These are phyloP conservation scores for Fimicolochytrium jonesii DNA, from an alignment of 192 early-diverging fungal species.

Conservation along the genomic window DNA sequence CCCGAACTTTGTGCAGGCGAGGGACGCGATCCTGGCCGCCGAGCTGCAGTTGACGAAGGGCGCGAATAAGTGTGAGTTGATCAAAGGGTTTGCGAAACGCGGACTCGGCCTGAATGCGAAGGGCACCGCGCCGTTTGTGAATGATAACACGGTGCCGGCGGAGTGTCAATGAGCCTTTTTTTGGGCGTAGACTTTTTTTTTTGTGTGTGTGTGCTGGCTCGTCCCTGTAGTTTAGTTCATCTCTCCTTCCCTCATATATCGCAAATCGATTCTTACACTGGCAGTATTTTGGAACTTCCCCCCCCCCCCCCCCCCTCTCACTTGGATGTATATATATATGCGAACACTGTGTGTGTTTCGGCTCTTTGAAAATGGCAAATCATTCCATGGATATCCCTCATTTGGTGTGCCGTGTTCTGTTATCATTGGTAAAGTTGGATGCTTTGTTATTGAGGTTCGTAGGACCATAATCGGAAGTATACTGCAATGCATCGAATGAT, in stretches of 20 bases:
- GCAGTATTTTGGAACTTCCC: no score
- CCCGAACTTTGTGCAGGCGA: constrained; percentile 57
- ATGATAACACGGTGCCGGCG: constrained; percentile 19
- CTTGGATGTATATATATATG: no score
- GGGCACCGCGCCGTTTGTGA: constrained; percentile 13
- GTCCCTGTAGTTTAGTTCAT: neutral
- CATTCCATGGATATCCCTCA: no score
- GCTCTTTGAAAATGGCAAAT: no score
- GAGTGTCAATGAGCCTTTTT: neutral
- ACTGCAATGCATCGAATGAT: no score
- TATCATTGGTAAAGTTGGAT: no score
- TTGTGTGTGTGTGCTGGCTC: neutral
- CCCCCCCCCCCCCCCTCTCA: no score
- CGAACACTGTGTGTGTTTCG: no score
- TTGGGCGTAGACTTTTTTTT: neutral
- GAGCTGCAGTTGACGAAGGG: constrained; percentile 47
- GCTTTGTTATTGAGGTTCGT: no score
- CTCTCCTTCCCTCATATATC: neutral
- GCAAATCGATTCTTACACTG: no score
- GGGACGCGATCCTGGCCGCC: constrained; percentile 59
- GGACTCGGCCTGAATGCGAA: constrained; percentile 45
- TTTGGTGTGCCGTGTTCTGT: no score
- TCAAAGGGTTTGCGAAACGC: constrained; percentile 61
- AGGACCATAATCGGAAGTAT: no score
- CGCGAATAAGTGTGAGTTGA: constrained; percentile 48